These are phyloP conservation scores for Globisporangium recalcitrans DNA, from an alignment of 352 stramenopile species.

Conservation along the genomic window DNA sequence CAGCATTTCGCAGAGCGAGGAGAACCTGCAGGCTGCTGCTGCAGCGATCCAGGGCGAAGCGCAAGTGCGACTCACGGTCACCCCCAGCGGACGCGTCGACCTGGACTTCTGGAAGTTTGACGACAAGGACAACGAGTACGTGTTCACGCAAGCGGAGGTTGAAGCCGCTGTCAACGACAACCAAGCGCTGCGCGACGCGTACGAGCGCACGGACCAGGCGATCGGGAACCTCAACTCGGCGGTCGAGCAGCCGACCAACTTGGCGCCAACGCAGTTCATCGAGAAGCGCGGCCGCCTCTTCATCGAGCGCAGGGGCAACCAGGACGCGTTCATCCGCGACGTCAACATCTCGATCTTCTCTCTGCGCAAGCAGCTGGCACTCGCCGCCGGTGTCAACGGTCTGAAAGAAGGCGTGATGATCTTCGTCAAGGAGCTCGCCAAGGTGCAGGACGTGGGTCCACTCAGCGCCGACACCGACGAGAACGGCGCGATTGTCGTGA, in stretches of 20 bases:
- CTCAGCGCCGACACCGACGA: constrained; percentile 36
- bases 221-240: constrained; percentile 30
- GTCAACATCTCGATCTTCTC: constrained; percentile 31
- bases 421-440: constrained; percentile 38
- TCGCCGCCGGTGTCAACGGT: constrained; percentile 29
- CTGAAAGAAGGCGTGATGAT: constrained; percentile 32
- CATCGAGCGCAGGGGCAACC: constrained; percentile 20
- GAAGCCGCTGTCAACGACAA: constrained; percentile 19
- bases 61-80: constrained; percentile 29
- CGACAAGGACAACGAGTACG: constrained; percentile 36
- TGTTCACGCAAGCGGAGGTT: constrained; percentile 22
- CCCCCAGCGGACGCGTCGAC: constrained; percentile 16
- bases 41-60: constrained; percentile 45
- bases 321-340: constrained; percentile 22
- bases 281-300: constrained; percentile 37
- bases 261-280: constrained; percentile 24
- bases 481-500: constrained; percentile 35
- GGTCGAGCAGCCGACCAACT: constrained; percentile 28
- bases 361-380: constrained; percentile 38
- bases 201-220: constrained; percentile 20
- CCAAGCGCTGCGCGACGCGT: constrained; percentile 23
- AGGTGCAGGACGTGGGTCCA: constrained; percentile 33
- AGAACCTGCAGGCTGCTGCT: constrained; percentile 45
- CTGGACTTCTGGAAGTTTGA: constrained; percentile 44
- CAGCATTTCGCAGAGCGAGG: constrained; percentile 45